Evolutionary conservation across 345 rosid species (phyloP).

Genomic region (Murraya paniculata): DNA sequence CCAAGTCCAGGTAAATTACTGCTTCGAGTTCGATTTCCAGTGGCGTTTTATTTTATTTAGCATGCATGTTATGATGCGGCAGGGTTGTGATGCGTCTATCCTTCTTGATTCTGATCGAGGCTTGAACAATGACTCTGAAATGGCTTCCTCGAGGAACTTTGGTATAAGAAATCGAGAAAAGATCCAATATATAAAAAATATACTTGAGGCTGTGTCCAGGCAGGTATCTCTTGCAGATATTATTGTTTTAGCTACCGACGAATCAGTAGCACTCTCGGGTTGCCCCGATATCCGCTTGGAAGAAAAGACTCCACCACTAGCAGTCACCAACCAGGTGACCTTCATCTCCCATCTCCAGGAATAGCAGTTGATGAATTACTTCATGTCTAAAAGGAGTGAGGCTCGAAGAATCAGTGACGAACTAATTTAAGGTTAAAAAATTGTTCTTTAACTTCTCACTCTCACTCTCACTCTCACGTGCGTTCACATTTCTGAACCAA

Average conservation of each 20-base stretch:
- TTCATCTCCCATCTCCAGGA: conserved; percentile 21
- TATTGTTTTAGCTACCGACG: conserved; percentile 38
- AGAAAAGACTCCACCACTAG: conserved; percentile 34
- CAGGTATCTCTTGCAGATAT: conserved; percentile 40
- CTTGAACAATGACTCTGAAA: conserved; percentile 9
- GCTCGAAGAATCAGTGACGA: conserved; percentile 27
- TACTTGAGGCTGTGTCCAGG: conserved; percentile 24
- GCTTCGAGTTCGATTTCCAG: not conserved
- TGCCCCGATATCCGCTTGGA: conserved; percentile 37
- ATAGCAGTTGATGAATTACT: conserved; percentile 30
- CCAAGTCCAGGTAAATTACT: conserved; percentile 27
- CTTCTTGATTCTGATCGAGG: conserved; percentile 17
- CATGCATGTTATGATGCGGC: conserved; percentile 3
- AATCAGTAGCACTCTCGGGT: conserved; percentile 32
- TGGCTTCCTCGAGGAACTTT: conserved; percentile 24
- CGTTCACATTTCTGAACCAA: not conserved
- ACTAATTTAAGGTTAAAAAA: no score
- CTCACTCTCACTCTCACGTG: no score
- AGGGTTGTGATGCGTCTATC: conserved; percentile 45
- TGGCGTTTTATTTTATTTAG: no score
- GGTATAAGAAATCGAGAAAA: conserved; percentile 30
- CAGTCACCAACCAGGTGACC: conserved; percentile 22
- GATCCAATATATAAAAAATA: conserved; percentile 23
- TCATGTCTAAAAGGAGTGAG: conserved; percentile 30
- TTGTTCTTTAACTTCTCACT: no score